phyloP scores from a whole-genome alignment of 2,329 filamentous ascomycete species.

The Shiraia sp. region DNA sequence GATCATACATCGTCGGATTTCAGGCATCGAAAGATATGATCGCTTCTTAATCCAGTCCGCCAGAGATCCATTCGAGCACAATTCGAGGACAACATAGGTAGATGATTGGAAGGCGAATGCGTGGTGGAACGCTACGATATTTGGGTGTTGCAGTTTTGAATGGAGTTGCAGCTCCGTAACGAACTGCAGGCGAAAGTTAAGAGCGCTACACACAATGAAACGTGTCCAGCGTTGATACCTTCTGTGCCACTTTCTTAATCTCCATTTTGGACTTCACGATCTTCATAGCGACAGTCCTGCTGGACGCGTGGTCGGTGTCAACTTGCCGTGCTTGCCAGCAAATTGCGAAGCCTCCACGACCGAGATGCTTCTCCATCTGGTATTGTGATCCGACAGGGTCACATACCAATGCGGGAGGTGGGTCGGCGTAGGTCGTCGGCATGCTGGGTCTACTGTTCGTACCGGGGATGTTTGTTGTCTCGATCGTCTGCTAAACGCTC shows the following conservation, averaged over 20 bases:
- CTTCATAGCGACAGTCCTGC: slow-evolving; percentile 2
- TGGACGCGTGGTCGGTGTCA: not conserved
- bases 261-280: slow-evolving; percentile 5
- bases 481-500: too few relatives aligned
- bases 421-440: slow-evolving; percentile 3
- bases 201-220: slow-evolving; percentile 1
- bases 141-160: slow-evolving; percentile 94
- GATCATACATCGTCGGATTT: slow-evolving; percentile 90
- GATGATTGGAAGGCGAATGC: slow-evolving; percentile 88
- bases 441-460: not conserved
- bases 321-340: slow-evolving; percentile 4
- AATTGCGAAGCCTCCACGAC: slow-evolving; percentile 3
- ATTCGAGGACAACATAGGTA: slow-evolving; percentile 91
- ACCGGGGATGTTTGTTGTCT: slow-evolving; percentile 1
- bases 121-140: slow-evolving; percentile 93
- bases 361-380: slow-evolving; percentile 2
- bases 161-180: slow-evolving; percentile 92
- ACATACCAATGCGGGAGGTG: slow-evolving; percentile 1
- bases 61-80: slow-evolving; percentile 93
- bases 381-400: slow-evolving; percentile 3
- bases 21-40: slow-evolving; percentile 87
- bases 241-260: slow-evolving; percentile 5
- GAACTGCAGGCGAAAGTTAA: slow-evolving; percentile 57
- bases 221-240: slow-evolving; percentile 1
- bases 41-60: slow-evolving; percentile 97